Percentiles rank a stretch among this genome's conserved stretches.
Conservation (phyloP, 2,329 filamentous ascomycete species). For the Exophiala oligosperma region DNA sequence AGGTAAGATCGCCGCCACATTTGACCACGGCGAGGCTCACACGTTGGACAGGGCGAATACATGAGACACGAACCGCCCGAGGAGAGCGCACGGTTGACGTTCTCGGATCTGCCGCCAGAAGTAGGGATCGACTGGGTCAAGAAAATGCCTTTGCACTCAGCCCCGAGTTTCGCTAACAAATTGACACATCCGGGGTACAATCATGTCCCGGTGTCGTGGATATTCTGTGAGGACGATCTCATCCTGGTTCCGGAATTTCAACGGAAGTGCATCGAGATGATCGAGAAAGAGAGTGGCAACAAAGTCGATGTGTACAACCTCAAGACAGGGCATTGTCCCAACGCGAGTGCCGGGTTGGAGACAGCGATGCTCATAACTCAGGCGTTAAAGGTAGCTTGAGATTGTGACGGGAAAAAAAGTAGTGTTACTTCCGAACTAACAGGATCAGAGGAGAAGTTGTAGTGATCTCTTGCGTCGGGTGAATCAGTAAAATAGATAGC, state of each 20-base stretch:
- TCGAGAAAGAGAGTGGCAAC: slow-evolving; percentile 33
- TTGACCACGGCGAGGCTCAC: neutral
- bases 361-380: slow-evolving; percentile 19
- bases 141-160: slow-evolving; percentile 30
- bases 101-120: slow-evolving; percentile 17
- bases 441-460: neutral
- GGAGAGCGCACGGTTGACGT: slow-evolving; percentile 6
- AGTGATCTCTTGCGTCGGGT: no score
- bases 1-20: neutral
- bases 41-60: slow-evolving; percentile 10
- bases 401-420: neutral
- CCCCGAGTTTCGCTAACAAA: slow-evolving; percentile 30
- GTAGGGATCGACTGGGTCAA: slow-evolving; percentile 25
- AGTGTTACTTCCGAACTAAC: no score
- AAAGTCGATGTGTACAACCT: slow-evolving; percentile 36
- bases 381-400: slow-evolving; percentile 7
- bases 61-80: slow-evolving; percentile 16
- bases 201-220: slow-evolving; percentile 41
- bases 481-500: slow-evolving; percentile 33
- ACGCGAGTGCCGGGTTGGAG: slow-evolving; percentile 28
- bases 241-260: slow-evolving; percentile 39
- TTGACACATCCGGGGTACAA: slow-evolving; percentile 40
- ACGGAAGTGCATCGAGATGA: slow-evolving; percentile 32
- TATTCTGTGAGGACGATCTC: slow-evolving; percentile 41
- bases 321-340: slow-evolving; percentile 33